Evolutionary conservation across 345 rosid species (phyloP), one percentile per base, ranked within the genome.

Genomic region (Eucalyptus polyanthemos): DNA sequence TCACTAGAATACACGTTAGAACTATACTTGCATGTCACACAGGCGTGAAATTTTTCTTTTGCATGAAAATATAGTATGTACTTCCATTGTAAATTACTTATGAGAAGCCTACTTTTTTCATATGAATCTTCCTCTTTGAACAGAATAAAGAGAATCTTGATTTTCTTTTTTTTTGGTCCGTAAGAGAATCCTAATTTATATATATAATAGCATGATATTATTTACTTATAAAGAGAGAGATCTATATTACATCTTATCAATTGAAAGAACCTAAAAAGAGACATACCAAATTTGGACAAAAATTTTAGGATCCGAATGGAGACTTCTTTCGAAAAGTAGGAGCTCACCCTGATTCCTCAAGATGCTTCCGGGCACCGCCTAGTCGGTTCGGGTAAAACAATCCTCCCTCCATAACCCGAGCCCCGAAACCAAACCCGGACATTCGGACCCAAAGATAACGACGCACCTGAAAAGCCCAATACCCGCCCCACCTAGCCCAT

Each of bases 341-440:
- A 21, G 83, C 83, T 72, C 27, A 21, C 13, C 8, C 14, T 14
- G 45, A 72, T 22, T 72, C 45, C 27, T 72, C 22, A 37, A 37
- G 83, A 72, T 11, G 27, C 45, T 40, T 72, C 47, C 47, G 14
- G 25, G 44, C 27, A 8, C 8, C 27, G 45, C 29, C 31, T 1
- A 62, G 69, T 62, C 69, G 69, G 69, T 29, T 62, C 8, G 69
- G n/a, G 27, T 31, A 14, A n/a, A 86, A 27, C 47, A 29, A 40
- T 90, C 88, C 89, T 87, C 92, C 72, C 91, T 89, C 92, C 88
- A 60, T 86, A 87, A 67, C 37, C 80, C 42, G 22, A 69, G 2
- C 40, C 22, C 40, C 42, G 12, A 37, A 69, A 69, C 80, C 80
- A 37, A 40, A 69, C 44, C 81, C 80, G 80, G 8, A 31, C 40